Conservation (phyloP, 208 protist species). For the Acanthamoeba royreba region DNA sequence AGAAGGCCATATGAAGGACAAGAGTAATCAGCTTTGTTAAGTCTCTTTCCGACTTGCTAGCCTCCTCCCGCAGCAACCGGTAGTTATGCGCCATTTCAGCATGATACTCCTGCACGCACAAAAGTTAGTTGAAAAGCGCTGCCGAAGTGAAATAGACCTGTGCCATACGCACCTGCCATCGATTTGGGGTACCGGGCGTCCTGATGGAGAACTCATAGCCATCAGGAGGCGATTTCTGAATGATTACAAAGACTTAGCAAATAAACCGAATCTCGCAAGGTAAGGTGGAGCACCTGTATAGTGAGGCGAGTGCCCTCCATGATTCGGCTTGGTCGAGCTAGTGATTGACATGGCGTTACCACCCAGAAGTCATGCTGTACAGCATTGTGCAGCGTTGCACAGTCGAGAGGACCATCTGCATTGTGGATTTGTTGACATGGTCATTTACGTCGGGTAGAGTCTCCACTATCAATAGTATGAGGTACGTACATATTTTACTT, state of each 20-base stretch:
- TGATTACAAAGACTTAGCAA: conserved; percentile 53
- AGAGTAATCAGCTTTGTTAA: conserved; percentile 51
- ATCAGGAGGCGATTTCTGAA: conserved; percentile 60
- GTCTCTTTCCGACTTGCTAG: not conserved
- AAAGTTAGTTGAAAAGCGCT: not conserved
- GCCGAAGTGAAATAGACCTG: not conserved
- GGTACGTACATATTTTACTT: not conserved
- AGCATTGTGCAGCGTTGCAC: conserved; percentile 58
- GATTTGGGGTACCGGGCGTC: conserved; percentile 70
- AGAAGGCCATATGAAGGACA: conserved; percentile 66
- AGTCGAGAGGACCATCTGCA: not conserved
- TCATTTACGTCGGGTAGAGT: not conserved
- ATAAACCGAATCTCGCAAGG: not conserved
- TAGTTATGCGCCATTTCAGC: conserved; percentile 27
- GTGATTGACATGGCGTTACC: conserved; percentile 71
- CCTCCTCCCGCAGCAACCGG: not conserved
- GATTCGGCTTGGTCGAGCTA: not conserved
- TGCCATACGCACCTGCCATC: conserved; percentile 59
- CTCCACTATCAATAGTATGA: not conserved
- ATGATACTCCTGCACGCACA: conserved; percentile 26
- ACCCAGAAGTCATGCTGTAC: conserved; percentile 76
- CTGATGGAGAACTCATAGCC: conserved; percentile 76
- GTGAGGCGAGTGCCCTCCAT: conserved; percentile 77
- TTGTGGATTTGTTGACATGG: not conserved
- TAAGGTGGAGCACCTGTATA: conserved; percentile 34